Evolutionary conservation across 805 yeast species (phyloP).

Genomic region (Yarrowia yakushimensis): DNA sequence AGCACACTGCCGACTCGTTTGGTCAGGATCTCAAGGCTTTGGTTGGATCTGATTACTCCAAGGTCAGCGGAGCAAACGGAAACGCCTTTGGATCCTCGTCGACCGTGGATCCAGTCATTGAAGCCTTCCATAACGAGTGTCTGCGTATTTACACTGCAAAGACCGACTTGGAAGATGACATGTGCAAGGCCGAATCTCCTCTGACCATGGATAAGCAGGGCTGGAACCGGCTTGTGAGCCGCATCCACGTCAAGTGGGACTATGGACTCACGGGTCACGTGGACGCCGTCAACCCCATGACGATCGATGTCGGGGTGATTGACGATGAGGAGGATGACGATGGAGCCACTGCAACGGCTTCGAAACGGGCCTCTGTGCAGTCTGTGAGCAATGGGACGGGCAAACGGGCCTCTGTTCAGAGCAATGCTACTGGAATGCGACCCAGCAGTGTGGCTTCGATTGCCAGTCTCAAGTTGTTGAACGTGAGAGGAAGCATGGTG

Average conservation of each 20-base stretch:
- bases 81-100: not conserved
- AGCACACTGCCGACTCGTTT: not conserved
- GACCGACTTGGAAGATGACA: not conserved
- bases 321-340: slow-evolving; percentile 28
- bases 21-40: slow-evolving; percentile 11
- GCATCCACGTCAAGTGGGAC: slow-evolving; percentile 20
- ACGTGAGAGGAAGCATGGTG: not conserved
- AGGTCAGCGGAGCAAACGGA: not conserved
- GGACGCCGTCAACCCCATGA: slow-evolving; percentile 11
- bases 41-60: not conserved
- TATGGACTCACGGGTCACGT: slow-evolving; percentile 18
- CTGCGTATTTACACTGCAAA: slow-evolving; percentile 8
- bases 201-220: slow-evolving; percentile 8
- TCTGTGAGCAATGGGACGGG: not conserved
- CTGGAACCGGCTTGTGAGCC: not conserved
- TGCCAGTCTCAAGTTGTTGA: slow-evolving; percentile 2
- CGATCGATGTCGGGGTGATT: slow-evolving; percentile 27
- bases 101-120: not conserved
- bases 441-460: slow-evolving; percentile 6
- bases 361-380: not conserved
- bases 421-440: not conserved
- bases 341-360: not conserved
- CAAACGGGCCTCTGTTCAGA: slow-evolving; percentile 32
- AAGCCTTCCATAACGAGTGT: slow-evolving; percentile 19
- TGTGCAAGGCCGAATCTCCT: not conserved